Percentiles rank a stretch among this genome's conserved stretches.
Conservation (phyloP, 2,329 filamentous ascomycete genomes). For the Fusarium sp. region DNA sequence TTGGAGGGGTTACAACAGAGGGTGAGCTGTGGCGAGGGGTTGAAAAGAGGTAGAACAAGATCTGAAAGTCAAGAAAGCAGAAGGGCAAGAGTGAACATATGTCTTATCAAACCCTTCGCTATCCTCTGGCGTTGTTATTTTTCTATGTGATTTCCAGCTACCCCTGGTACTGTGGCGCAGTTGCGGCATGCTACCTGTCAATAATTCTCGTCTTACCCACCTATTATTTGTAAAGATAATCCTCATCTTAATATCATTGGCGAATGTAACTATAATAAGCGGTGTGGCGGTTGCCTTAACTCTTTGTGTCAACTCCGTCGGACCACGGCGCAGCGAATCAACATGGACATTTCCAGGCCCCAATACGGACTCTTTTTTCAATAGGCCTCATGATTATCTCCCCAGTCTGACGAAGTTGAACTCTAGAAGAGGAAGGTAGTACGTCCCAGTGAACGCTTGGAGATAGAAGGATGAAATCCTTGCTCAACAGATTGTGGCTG, state of each 20-base stretch:
- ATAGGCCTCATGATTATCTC: background rate
- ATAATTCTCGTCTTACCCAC: background rate
- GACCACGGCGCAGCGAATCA: background rate
- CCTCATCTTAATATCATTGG: background rate
- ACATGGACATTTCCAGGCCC: background rate
- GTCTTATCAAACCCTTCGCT: background rate
- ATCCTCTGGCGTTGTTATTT: background rate
- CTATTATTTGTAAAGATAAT: background rate
- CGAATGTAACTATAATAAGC: background rate
- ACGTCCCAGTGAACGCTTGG: background rate
- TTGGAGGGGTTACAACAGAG: background rate
- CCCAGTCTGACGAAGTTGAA: background rate
- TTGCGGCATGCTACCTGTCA: background rate
- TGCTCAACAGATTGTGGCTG: background rate
- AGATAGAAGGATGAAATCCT: background rate
- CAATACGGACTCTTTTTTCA: background rate
- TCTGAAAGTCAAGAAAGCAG: background rate
- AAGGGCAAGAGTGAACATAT: background rate
- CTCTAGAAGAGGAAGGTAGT: background rate
- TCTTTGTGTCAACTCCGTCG: background rate
- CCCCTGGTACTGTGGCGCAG: background rate
- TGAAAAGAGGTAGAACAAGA: background rate
- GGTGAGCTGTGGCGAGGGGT: background rate
- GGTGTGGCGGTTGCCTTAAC: background rate
- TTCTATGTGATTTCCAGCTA: background rate